Conservation (phyloP, 768 basidiomycete species). For the Psilocybe cyanescens region DNA sequence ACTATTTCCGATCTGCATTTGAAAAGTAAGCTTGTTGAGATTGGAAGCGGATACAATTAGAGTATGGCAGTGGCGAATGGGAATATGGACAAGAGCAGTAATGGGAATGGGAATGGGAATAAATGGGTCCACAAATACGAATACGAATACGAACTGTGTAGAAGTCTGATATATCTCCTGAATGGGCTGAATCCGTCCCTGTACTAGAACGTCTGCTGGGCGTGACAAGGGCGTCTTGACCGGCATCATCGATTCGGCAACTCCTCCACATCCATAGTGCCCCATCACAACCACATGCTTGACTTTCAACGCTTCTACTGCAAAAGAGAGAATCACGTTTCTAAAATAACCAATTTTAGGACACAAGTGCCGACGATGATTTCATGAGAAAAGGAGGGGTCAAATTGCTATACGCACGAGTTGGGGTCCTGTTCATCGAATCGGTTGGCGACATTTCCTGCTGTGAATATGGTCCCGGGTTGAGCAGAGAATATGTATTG, state of each 20-base stretch:
- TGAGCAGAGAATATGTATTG: slow-evolving; percentile 32
- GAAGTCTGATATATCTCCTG: slow-evolving; percentile 38
- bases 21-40: too few species aligned
- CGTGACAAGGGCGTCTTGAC: not conserved
- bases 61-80: too few species aligned
- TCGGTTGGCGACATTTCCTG: slow-evolving; percentile 36
- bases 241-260: slow-evolving; percentile 31
- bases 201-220: slow-evolving; percentile 35
- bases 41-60: not conserved
- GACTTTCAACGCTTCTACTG: slow-evolving; percentile 30
- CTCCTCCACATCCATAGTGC: slow-evolving; percentile 36
- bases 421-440: slow-evolving; percentile 32
- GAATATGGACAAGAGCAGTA: too few species aligned
- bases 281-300: slow-evolving; percentile 35
- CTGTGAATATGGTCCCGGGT: slow-evolving; percentile 36
- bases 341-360: slow-evolving; percentile 11
- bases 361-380: not conserved
- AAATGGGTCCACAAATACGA: too few species aligned
- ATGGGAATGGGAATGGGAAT: too few species aligned
- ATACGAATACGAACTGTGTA: slow-evolving; percentile 4
- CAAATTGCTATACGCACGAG: slow-evolving; percentile 23
- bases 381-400: not conserved
- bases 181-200: slow-evolving; percentile 44
- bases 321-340: slow-evolving; percentile 32
- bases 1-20: slow-evolving; percentile 33